Conservation (phyloP, 2,329 filamentous ascomycete genomes). For the Zymoseptoria crescenta region DNA sequence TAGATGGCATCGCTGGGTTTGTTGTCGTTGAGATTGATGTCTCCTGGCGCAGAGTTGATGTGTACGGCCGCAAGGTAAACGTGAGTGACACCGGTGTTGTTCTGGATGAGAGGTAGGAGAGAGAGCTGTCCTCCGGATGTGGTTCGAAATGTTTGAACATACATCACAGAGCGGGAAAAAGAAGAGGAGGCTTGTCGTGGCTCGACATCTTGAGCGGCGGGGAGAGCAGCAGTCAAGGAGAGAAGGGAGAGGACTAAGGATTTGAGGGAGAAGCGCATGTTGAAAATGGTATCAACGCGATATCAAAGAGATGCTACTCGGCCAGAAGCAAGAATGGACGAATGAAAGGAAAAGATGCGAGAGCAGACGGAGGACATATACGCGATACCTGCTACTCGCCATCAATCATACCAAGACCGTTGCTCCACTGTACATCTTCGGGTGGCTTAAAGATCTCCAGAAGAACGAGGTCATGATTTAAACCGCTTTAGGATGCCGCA, state of each 20-base stretch:
- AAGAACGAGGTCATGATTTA: not conserved
- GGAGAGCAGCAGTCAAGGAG: not conserved
- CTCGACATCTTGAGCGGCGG: not conserved
- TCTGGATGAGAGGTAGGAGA: conserved; percentile 19
- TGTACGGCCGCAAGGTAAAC: conserved; percentile 24
- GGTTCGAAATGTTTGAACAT: conserved; percentile 24
- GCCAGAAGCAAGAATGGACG: not conserved
- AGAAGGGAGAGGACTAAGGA: not conserved
- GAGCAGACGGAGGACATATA: not conserved
- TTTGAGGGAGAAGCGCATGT: not conserved
- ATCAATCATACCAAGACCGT: not conserved
- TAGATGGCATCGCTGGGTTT: conserved; percentile 16
- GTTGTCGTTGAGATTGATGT: conserved; percentile 25
- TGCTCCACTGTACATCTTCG: not conserved
- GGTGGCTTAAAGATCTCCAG: not conserved
- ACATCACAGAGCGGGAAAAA: conserved; percentile 13
- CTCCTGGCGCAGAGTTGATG: conserved; percentile 20
- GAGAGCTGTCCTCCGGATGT: conserved; percentile 19
- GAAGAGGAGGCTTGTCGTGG: not conserved
- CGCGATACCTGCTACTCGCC: not conserved
- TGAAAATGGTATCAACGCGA: not conserved
- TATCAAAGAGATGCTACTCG: not conserved
- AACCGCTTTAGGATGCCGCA: not conserved
- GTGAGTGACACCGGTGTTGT: conserved; percentile 24
- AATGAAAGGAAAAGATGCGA: not conserved